phyloP scores from a whole-genome alignment of 768 basidiomycete species.

The Termitomyces sp. region DNA sequence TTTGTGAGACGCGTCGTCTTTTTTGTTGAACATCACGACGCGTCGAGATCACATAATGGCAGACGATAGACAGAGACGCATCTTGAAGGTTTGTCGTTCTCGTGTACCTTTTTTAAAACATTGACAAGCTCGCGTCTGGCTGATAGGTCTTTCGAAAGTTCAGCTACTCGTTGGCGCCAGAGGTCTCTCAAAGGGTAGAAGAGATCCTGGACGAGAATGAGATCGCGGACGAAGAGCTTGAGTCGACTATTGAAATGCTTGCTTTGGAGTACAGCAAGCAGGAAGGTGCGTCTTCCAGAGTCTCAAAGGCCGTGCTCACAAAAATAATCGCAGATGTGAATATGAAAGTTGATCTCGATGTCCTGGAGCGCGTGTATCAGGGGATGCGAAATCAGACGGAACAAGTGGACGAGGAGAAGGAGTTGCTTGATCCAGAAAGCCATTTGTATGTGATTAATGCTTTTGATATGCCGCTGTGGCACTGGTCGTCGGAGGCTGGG shows the following conservation, averaged over 20 bases:
- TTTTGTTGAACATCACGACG: background rate
- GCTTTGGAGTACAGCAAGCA: slow-evolving; percentile 88
- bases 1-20: slow-evolving; percentile 5
- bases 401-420: slow-evolving; percentile 43
- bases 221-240: slow-evolving; percentile 63
- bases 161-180: slow-evolving; percentile 81
- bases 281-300: slow-evolving; percentile 61
- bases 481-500: slow-evolving; percentile 81
- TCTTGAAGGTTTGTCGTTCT: slow-evolving; percentile 35
- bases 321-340: slow-evolving; percentile 49
- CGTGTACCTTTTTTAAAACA: background rate
- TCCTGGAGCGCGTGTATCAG: slow-evolving; percentile 71
- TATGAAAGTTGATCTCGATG: slow-evolving; percentile 73
- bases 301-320: background rate
- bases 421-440: slow-evolving; percentile 70
- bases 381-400: slow-evolving; percentile 63
- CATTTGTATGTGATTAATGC: slow-evolving; percentile 84
- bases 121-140: background rate
- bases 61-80: slow-evolving; percentile 39
- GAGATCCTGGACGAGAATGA: slow-evolving; percentile 66
- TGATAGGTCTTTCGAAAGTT: slow-evolving; percentile 82
- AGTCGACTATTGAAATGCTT: slow-evolving; percentile 71
- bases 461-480: slow-evolving; percentile 94
- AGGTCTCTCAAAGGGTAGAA: slow-evolving; percentile 67
- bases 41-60: slow-evolving; percentile 29